These are phyloP conservation scores for Thermomyces lanuginosus DNA, from an alignment of 2,329 filamentous ascomycete species.

Conservation along the genomic window DNA sequence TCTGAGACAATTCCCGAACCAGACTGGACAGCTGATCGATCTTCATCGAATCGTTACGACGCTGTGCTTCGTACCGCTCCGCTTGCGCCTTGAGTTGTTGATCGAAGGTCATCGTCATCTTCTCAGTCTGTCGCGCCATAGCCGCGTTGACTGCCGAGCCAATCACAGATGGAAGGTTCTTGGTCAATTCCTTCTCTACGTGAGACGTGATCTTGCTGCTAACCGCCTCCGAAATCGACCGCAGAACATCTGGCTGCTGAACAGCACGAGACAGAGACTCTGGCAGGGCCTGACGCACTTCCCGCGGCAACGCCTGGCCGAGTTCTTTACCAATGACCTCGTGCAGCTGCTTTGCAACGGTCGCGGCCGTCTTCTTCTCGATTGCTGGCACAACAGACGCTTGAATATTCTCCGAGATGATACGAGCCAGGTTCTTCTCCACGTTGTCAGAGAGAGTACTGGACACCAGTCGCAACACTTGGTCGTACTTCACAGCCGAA, in stretches of 20 bases:
- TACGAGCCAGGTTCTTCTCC: conserved; percentile 58
- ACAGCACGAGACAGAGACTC: conserved; percentile 50
- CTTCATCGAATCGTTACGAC: conserved; percentile 39
- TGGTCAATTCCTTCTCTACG: conserved; percentile 53
- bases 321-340: conserved; percentile 51
- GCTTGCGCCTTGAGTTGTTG: conserved; percentile 38
- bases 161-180: conserved; percentile 46
- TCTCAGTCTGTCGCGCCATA: conserved; percentile 49
- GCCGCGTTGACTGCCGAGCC: conserved; percentile 49
- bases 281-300: conserved; percentile 56
- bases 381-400: conserved; percentile 60
- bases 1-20: conserved; percentile 39
- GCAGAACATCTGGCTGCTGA: conserved; percentile 57
- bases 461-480: conserved; percentile 51
- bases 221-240: conserved; percentile 56
- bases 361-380: conserved; percentile 47
- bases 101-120: conserved; percentile 52
- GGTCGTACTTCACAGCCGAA: conserved; percentile 49
- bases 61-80: conserved; percentile 35
- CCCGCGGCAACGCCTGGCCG: conserved; percentile 50
- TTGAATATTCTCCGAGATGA: conserved; percentile 62
- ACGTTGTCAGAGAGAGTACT: conserved; percentile 54
- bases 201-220: conserved; percentile 48
- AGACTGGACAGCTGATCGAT: conserved; percentile 43
- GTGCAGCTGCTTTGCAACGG: conserved; percentile 56